Conservation (phyloP, 2,329 filamentous ascomycete species). For the Stemphylium lycopersici region DNA sequence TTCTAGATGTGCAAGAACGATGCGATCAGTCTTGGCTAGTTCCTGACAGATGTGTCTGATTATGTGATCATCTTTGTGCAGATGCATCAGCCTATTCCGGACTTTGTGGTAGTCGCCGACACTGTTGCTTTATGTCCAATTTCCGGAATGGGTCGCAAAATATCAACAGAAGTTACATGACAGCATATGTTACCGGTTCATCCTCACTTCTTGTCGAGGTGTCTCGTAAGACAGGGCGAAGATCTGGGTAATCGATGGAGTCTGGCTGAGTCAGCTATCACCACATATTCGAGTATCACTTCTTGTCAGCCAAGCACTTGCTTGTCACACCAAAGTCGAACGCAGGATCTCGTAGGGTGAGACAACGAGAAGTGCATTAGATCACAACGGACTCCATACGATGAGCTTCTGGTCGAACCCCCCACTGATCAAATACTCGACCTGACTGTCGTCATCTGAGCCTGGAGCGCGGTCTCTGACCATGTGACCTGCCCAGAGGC, state of each 20-base stretch:
- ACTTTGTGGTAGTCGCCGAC: neutral
- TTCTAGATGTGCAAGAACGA: neutral
- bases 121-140: neutral
- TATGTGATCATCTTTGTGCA: neutral
- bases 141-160: neutral
- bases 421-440: constrained; percentile 66
- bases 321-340: neutral
- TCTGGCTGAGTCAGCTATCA: neutral
- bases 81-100: neutral
- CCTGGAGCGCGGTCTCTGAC: constrained; percentile 28
- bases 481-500: constrained; percentile 62
- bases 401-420: constrained; percentile 68
- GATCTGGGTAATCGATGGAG: neutral
- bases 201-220: neutral
- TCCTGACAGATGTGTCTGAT: neutral
- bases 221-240: neutral
- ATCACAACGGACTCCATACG: constrained; percentile 55
- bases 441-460: constrained; percentile 22
- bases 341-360: neutral
- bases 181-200: neutral
- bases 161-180: neutral
- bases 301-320: neutral
- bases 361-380: neutral
- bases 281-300: neutral
- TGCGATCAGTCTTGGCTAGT: neutral